Evolutionary conservation across 108 stramenopile genomes (phyloP).

Genomic region (Nitzschia sp.): DNA sequence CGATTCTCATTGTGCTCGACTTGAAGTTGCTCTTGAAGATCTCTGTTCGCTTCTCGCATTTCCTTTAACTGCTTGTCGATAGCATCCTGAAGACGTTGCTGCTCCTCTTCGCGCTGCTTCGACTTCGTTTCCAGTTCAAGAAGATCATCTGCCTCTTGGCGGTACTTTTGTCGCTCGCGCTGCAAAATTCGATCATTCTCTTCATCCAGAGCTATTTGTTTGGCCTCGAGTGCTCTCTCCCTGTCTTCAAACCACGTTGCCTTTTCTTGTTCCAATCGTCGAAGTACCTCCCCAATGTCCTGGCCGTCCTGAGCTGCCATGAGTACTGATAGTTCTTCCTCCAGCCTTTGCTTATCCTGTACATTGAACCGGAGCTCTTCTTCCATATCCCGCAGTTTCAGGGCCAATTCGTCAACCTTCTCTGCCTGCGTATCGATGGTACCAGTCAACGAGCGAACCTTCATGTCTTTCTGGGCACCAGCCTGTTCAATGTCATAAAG

Average conservation of each 20-base stretch:
- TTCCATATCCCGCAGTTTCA: conserved; percentile 17
- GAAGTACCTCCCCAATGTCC: conserved; percentile 17
- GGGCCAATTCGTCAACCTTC: conserved; percentile 2
- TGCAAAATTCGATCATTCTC: conserved; percentile 20
- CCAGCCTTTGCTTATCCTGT: conserved; percentile 20
- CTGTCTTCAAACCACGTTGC: conserved; percentile 15
- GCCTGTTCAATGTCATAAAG: conserved; percentile 17
- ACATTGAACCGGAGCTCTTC: conserved; percentile 15
- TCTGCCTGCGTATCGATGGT: conserved; percentile 19
- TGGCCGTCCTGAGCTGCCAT: conserved; percentile 16
- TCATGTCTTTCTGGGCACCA: conserved; percentile 5
- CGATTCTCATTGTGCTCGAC: conserved; percentile 13
- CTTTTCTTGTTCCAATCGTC: conserved; percentile 25
- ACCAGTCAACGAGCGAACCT: conserved; percentile 16
- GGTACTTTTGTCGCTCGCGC: conserved; percentile 14
- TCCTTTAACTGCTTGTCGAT: conserved; percentile 26
- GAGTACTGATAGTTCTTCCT: conserved; percentile 27
- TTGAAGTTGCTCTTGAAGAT: conserved; percentile 17
- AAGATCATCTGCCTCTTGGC: conserved; percentile 5
- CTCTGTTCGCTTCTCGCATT: conserved; percentile 25
- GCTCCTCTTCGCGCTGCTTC: conserved; percentile 14
- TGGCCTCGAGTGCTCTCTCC: conserved; percentile 19
- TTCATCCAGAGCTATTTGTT: conserved; percentile 22
- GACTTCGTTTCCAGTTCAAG: conserved; percentile 7
- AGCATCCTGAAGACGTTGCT: conserved; percentile 12